Base-by-base conservation (phyloP, 2,329 filamentous ascomycete genomes). In the Sarocladium brachiariae region DNA sequence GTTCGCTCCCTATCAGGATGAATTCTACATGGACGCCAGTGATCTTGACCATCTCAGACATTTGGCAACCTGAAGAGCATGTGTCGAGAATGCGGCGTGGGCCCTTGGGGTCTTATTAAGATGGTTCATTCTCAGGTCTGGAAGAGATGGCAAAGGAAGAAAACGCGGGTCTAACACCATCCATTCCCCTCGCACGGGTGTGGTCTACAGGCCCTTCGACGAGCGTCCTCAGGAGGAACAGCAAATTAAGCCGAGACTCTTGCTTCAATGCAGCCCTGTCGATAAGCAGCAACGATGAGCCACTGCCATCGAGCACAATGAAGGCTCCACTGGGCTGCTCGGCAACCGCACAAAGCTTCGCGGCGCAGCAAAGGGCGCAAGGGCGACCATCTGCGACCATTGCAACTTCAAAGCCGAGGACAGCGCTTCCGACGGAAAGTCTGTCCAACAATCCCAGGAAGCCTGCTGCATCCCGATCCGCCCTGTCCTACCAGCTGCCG, bases 91-190 rank as follows among this genome's bases (percentile, higher is more conserved):
- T 84, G 80, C 58, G 73, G 76, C 34, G 76, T 85, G 49, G 81
- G 81, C 0, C 77, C 78, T 2, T 81, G 72, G 72, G 70, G 66
- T 50, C 58, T 66, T 9, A 64, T 68, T 3, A 69, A 76, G 54
- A 63, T 74, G 23, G 64, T 74, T 2, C 73, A 77, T 58, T 77
- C 75, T 37, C 76, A 78, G 49, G 78, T 79, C 1, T 85, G 82
- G 75, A 78, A 80, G 82, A 86, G 60, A 80, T 84, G 65, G 80
- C 80, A 1, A 74, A 80, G n/a, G 82, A 86, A 63, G 82, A 86
- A 61, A 80, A 84, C 63, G 77, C 78, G 35, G 80, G 81, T 1
- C 66, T 85, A 50, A 85, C 81, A 0, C 82, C 81, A 0, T 70
- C 73, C 55, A 83, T 85, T 52, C 82, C 82, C 2, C 68, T 86